Base-by-base conservation (phyloP, 495 filamentous ascomycete genomes). In the Penicillium roqueforti region DNA sequence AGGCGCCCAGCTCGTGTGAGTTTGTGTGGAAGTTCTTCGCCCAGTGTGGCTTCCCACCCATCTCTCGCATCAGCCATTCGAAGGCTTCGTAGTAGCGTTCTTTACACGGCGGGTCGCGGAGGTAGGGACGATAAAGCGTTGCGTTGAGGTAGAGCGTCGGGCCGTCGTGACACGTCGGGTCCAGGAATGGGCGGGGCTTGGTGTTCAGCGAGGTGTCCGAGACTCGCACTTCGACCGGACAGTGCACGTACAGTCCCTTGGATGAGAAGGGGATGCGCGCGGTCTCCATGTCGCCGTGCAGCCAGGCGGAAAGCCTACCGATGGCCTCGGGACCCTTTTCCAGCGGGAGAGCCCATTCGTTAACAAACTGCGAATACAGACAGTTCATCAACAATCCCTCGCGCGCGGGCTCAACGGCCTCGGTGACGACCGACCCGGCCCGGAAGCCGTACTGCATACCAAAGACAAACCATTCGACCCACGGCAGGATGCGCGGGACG, bases 291-390 rank as follows among this genome's bases (percentile, higher is more conserved):
- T 85, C 80, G 31, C 83, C 77, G 58, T 92, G 81, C 44, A 98
- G 74, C 93, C 93, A 98, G 26, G 87, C 83, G 25, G 84, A 85
- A 18, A 98, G 79, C 23, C 93, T 86, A 25, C 71, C 80, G 26
- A 98, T 84, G 3, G 92, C 90, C 68, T 96, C 92, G 16, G 93
- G 93, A 0, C 95, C 93, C 55, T 87, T 85, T 58, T 83, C 71
- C n/a, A 98, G 73, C 6, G 93, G 93, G 44, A 98, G 80, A 4
- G 92, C 92, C 93, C 93, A 98, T 66, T 98, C 93, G 66, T 98
- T 96, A 41, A 98, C 93, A 61, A 90, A 95, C 67, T 98, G 93
- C 19, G 86, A 91, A 72, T 95, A 98, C 16, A 97, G 80, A 67
- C 93, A 98, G 69, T 98, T 92, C 88, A 98, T 91, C 40, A 96